Evolutionary conservation across 768 basidiomycete genomes (phyloP), one percentile per base, ranked within the genome.

Genomic region (Tremella yokohamensis): DNA sequence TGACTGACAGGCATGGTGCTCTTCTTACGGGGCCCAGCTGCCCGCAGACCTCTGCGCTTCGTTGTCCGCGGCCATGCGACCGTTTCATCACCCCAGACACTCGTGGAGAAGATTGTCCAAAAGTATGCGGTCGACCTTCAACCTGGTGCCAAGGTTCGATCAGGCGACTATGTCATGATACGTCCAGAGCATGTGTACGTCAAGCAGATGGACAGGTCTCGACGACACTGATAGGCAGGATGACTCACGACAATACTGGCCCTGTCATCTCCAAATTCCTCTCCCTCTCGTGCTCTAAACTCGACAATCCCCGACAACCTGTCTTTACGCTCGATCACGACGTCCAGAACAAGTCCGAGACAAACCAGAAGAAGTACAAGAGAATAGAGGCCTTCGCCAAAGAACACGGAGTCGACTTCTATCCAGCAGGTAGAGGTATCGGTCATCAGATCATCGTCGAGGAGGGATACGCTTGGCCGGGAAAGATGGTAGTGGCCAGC

Each of bases 91-190:
- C 72, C 72, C 11, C 96, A 98, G 77, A 96, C 92, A 0, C 79
- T 89, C 68, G 89, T 98, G 70, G 94, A 99, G 78, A 98, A 99
- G 80, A 87, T 99, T 62, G 93, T 99, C 0, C 93, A 98, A 77
- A 89, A 87, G 74, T 94, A 97, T 80, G 86, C 96, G 0, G 89
- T 98, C n/a, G 91, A 86, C 50, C 80, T 92, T 1, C 85, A 90
- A 1, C 78, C 81, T 52, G 87, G 87, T 44, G 89, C 87, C 74
- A 79, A 81, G 15, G 89, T 98, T 65, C 85, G 84, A 67, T 89
- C 92, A 38, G 96, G 94, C 13, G 96, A 99, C 85, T 98, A 98
- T 85, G 92, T 98, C 39, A 99, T 97, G 93, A 96, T 99, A 79
- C 84, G 85, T 40, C 96, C 96, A 20, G 87, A 97, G 74, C 91